Evolutionary conservation across 1,284 basidiomycete species (phyloP).

Genomic region (Ceratobasidium sp.): DNA sequence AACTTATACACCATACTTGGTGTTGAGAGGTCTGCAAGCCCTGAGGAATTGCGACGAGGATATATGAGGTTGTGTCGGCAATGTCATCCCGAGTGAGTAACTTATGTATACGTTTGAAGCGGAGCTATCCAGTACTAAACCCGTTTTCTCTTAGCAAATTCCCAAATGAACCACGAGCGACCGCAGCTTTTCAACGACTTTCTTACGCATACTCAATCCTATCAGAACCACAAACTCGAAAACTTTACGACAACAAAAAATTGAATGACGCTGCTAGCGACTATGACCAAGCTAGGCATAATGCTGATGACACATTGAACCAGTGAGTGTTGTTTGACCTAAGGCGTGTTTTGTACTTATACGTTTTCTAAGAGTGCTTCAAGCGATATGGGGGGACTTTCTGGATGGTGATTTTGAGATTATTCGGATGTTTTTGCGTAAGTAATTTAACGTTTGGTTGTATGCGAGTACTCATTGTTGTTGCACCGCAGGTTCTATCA

Average conservation of each 20-base stretch:
- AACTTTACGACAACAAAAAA: conserved; percentile 69
- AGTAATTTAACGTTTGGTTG: conserved; percentile 50
- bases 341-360: conserved; percentile 70
- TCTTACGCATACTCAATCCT: conserved; percentile 84
- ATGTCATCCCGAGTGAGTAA: conserved; percentile 84
- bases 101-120: background rate
- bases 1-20: conserved; percentile 81
- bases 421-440: conserved; percentile 76
- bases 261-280: background rate
- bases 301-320: conserved; percentile 35
- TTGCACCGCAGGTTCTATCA: conserved; percentile 70
- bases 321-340: conserved; percentile 56
- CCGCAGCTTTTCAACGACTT: conserved; percentile 85
- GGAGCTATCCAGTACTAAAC: background rate
- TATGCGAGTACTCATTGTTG: background rate
- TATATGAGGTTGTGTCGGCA: conserved; percentile 78
- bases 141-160: conserved; percentile 69
- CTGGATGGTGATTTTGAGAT: conserved; percentile 85
- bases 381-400: conserved; percentile 82
- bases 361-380: conserved; percentile 53
- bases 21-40: conserved; percentile 67
- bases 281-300: conserved; percentile 9
- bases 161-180: conserved; percentile 75
- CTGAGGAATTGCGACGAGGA: conserved; percentile 72
- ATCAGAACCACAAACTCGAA: conserved; percentile 73